Evolutionary conservation across 1,284 basidiomycete species (phyloP).

Genomic region (Pyrrhoderma noxium): DNA sequence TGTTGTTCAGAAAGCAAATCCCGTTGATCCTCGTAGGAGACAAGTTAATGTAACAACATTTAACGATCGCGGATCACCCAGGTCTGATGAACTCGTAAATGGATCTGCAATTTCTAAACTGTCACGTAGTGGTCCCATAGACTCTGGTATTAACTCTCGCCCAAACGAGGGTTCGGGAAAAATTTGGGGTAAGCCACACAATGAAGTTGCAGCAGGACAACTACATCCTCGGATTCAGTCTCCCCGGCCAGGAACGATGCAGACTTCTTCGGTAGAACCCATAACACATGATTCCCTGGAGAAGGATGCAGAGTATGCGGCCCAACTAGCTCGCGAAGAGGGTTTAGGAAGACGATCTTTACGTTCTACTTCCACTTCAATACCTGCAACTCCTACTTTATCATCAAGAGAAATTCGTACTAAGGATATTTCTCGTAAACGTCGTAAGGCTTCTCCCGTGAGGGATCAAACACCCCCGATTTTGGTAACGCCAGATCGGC

Average conservation of each 20-base stretch:
- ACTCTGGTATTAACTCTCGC: too few species aligned
- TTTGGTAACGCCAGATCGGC: slow-evolving; percentile 13
- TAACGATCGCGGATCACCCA: too few species aligned
- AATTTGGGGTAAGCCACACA: too few species aligned
- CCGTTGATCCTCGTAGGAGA: slow-evolving; percentile 2
- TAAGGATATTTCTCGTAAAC: slow-evolving; percentile 8
- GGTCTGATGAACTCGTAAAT: too few species aligned
- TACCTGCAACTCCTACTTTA: not conserved
- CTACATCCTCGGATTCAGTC: too few species aligned
- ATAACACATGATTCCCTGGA: slow-evolving; percentile 9
- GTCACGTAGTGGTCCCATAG: too few species aligned
- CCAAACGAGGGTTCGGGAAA: too few species aligned
- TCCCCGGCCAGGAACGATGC: too few species aligned
- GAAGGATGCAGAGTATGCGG: slow-evolving; percentile 16
- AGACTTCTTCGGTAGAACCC: too few species aligned
- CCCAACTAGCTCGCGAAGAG: slow-evolving; percentile 14
- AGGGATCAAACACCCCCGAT: slow-evolving; percentile 10
- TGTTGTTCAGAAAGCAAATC: slow-evolving; percentile 14
- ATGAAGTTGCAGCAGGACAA: too few species aligned
- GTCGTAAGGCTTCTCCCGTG: slow-evolving; percentile 7
- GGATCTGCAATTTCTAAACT: not conserved
- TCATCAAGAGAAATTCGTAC: slow-evolving; percentile 1
- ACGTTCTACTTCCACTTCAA: slow-evolving; percentile 10
- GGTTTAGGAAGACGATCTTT: slow-evolving; percentile 6
- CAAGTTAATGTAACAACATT: too few species aligned